Evolutionary conservation across 2,329 filamentous ascomycete genomes (phyloP), one percentile per base, ranked within the genome.

Genomic region (Aspergillus sp.): DNA sequence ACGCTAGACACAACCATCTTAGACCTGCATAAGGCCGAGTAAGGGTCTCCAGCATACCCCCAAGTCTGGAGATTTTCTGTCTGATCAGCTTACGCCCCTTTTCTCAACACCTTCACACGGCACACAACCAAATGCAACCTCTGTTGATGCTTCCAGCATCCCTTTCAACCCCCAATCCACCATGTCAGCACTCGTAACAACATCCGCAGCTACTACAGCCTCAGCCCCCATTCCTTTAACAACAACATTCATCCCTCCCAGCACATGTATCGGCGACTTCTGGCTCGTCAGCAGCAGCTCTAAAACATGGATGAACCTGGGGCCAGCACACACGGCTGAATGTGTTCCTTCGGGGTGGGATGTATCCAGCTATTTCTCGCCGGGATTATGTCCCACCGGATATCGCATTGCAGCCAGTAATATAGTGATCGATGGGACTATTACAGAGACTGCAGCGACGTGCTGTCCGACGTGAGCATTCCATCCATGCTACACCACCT

Each of bases 251-350:
- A 9, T 12, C 1, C 49, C 49, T 21, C 49, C 49, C 5, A 52
- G 49, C 49, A 17, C 49, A 8, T 52, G 49, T 5, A 38, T 52
- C 12, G 21, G 30, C 28, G 25, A 52, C 3, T n/a, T 36, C 5
- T 52, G 49, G 49, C 28, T 52, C 17, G 49, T 52, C 4, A 52
- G 49, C 49, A 52, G 49, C n/a, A 52, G 49, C 4, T 19, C 30
- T 30, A 52, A 52, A 38, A 52, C 49, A 17, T 52, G 49, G 49
- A 52, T 52, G 49, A 38, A 52, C 7, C 49, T 52, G 49, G 49
- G 49, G 2, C 49, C 49, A 19, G 13, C n/a, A 36, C 15, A 36
- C 49, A 52, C 28, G 2, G 12, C 49, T 4, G 49, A 52, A 21
- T 52, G 32, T 36, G 28, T 52, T n/a, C 49, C 49, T 2, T 52